Base-by-base conservation (phyloP, 345 rosid species). In the Rhizophora mangle region DNA sequence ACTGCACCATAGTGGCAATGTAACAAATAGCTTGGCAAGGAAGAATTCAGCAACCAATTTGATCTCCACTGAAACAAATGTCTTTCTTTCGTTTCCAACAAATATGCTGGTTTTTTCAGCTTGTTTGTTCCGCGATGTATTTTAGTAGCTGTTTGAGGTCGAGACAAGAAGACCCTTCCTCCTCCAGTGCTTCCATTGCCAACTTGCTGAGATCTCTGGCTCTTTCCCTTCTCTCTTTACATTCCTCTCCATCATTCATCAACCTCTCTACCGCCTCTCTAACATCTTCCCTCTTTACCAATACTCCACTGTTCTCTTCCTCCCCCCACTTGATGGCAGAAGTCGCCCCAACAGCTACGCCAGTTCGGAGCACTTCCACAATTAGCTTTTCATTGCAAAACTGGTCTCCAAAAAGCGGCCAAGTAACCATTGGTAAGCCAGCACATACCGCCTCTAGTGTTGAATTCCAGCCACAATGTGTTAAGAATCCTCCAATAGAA, bases 391-490 rank as follows among this genome's bases (percentile, higher is more conserved):
- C 73, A 49, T 81, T 82, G 67, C 20, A 72, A 55, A 75, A 82
- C 19, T 80, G 89, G 30, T 84, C 84, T 1, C 30, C 81, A 6
- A 73, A 72, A 0, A 80, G 29, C 0, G 86, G 87, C 78, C 82
- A 85, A 3, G 92, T 75, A 1, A 76, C 27, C 58, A 82, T 5
- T 11, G 84, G 81, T 31, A 77, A 55, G 19, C 87, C 87, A 0
- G 80, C 73, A 6, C 72, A 71, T 0, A 84, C 65, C 2, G 84
- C 87, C 66, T 87, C 91, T 8, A 85, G 30, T 0, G 81, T 80
- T 20, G 91, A 87, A 57, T 85, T 87, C 91, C 91, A 86, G 9
- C 91, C 91, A 19, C 92, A 85, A n/a, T 83, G 87, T 34, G 87
- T 87, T 61, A 87, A 67, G 72, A 87, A 87, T 4, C 86, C 87